Evolutionary conservation across 2,329 filamentous ascomycete genomes (phyloP).

Genomic region (Thielaviopsis cerberus): DNA sequence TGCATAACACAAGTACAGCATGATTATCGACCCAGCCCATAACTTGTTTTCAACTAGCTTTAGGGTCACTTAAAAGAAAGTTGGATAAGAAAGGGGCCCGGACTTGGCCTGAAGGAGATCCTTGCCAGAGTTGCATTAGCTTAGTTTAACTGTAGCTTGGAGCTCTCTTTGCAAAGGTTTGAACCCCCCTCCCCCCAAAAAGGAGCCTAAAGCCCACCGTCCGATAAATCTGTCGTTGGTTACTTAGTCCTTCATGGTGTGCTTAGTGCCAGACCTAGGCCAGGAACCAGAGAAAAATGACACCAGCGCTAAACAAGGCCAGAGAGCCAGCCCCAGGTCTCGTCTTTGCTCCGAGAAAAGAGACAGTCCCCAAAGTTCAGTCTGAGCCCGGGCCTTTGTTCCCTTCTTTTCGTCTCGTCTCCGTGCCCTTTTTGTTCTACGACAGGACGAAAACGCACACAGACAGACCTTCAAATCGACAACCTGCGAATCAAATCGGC

Average conservation of each 20-base stretch:
- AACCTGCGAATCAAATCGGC: background rate
- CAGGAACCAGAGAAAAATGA: no score
- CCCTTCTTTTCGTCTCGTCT: background rate
- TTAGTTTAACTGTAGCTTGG: background rate
- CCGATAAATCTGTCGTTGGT: no score
- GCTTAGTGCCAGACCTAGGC: no score
- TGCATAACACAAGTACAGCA: no score
- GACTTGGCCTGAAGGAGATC: background rate
- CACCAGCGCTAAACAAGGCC: no score
- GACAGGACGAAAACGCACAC: background rate
- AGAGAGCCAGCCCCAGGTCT: background rate
- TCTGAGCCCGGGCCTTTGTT: background rate
- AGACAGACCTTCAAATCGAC: background rate
- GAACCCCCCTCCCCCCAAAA: background rate
- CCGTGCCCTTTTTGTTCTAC: background rate
- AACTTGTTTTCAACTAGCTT: no score
- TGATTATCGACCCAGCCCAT: no score
- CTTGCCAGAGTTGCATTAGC: background rate
- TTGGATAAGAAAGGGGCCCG: background rate
- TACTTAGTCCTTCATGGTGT: no score
- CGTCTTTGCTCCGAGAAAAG: background rate
- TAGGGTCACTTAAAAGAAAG: no score
- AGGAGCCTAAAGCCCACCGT: no score
- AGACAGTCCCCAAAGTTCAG: background rate
- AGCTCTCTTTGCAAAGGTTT: background rate